Conservation (phyloP, 2,329 filamentous ascomycete species). For the Neophaeococcomyces mojaviensis region DNA sequence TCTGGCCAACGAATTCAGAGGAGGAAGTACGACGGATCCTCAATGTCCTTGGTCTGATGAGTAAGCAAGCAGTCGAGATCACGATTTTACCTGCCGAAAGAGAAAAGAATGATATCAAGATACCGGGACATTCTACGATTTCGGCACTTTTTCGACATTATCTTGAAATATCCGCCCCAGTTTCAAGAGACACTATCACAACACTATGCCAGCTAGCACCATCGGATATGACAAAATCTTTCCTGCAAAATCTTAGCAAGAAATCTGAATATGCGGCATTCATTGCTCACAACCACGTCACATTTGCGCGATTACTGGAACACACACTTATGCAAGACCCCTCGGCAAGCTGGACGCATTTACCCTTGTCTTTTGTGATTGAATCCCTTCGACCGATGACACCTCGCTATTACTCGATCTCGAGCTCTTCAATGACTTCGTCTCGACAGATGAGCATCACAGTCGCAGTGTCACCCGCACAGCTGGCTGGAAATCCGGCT, state of each 20-base stretch:
- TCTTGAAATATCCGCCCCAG: constrained; percentile 82
- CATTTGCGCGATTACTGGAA: constrained; percentile 23
- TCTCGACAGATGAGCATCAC: constrained; percentile 18
- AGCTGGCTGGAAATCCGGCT: constrained; percentile 5
- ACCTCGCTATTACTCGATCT: constrained; percentile 24
- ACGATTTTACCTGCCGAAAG: constrained; percentile 15
- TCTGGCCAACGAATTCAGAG: constrained; percentile 36
- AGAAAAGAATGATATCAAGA: constrained; percentile 49
- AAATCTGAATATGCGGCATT: constrained; percentile 80
- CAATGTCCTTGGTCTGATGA: constrained; percentile 24
- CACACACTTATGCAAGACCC: constrained; percentile 24
- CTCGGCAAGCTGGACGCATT: constrained; percentile 13
- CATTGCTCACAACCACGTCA: constrained; percentile 39
- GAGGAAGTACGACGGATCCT: constrained; percentile 29
- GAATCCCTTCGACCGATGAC: constrained; percentile 19
- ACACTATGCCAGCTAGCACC: constrained; percentile 77
- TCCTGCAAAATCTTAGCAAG: constrained; percentile 76
- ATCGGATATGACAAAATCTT: constrained; percentile 66
- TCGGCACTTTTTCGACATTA: constrained; percentile 82
- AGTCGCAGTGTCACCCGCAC: constrained; percentile 11
- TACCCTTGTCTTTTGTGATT: constrained; percentile 21
- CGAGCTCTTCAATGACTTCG: constrained; percentile 18
- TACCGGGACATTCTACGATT: constrained; percentile 84
- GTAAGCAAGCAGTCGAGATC: constrained; percentile 21
- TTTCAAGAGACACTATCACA: constrained; percentile 84